Evolutionary conservation across 345 rosid genomes (phyloP).

Genomic region (Syzygium oleosum): DNA sequence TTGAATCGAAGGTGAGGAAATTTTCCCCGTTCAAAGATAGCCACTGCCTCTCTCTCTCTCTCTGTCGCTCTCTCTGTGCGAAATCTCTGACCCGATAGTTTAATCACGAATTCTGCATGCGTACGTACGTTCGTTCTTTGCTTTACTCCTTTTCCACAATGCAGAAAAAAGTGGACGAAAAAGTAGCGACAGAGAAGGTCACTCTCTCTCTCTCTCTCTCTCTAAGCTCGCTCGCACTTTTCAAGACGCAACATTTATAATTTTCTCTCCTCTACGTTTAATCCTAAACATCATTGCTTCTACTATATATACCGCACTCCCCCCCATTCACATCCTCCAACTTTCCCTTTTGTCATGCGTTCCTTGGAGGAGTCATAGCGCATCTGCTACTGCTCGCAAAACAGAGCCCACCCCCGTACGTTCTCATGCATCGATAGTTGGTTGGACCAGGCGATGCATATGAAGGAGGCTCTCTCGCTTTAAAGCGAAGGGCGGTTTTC

Average conservation of each 20-base stretch:
- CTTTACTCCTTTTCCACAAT: conserved; percentile 2
- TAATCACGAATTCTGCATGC: conserved; percentile 90
- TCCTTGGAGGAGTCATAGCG: not conserved
- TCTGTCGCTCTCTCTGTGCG: conserved; percentile 12
- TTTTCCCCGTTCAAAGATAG: not conserved
- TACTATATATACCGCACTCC: not conserved
- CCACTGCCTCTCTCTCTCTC: too few relatives aligned
- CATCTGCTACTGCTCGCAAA: not conserved
- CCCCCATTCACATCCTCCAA: not conserved
- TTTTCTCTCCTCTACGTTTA: too few relatives aligned
- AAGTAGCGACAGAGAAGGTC: not conserved
- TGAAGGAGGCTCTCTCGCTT: not conserved
- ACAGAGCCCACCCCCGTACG: not conserved
- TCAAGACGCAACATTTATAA: not conserved
- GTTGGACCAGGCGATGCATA: not conserved
- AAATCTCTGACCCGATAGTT: conserved; percentile 80
- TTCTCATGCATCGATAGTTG: not conserved
- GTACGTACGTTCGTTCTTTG: conserved; percentile 16
- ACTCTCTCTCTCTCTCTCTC: conserved; percentile 3
- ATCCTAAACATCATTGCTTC: not conserved
- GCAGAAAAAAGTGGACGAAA: not conserved
- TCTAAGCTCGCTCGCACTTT: conserved; percentile 4
- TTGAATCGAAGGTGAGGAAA: not conserved
- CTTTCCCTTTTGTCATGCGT: not conserved
- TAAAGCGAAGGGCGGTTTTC: conserved; percentile 1